Base-by-base conservation (phyloP, 1,284 basidiomycete species). In the Ganoderma multipileum region DNA sequence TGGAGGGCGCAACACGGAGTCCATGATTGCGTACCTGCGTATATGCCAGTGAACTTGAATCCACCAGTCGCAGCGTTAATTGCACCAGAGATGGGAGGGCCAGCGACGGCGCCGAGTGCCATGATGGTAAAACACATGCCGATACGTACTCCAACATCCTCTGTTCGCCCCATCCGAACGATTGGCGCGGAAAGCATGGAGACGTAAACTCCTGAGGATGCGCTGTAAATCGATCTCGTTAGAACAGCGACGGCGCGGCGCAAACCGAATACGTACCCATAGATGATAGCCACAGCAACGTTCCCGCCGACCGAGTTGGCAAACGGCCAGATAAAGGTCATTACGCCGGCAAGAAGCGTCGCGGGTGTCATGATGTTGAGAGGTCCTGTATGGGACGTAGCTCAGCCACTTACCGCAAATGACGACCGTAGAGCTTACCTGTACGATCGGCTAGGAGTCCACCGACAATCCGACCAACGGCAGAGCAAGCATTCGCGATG, bases 301-400 rank as follows among this genome's bases (percentile, higher is more conserved):
- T 86, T 78, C 1, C 83, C 79, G 0, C 76, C 79, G 41, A 82
- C 72, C 18, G 78, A 81, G 41, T 74, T 76, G 0, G 85, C 83
- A 72, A 85, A 87, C 9, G 89, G 89, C 89, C 89, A 91, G 2
- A 83, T 82, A 70, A 83, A 86, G 2, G 88, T 89, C 20, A 89
- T 72, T 30, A 88, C 76, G 0, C 81, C 88, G 1, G 87, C 83
- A 14, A 83, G 38, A 11, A 82, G 71, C 0, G 85, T 87, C 39
- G 85, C 83, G 0, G 88, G 89, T 20, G 84, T 84, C 79, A 89
- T 86, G 36, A 88, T 79, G 70, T 87, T 90, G 64, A 88, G 77
- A 0, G 86, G 76, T 9, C 89, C 87, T 87, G 59, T 0, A 26
- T 57, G 11, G 9, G 36, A 8, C 1, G 28, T n/a, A n/a, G 5